phyloP scores from a whole-genome alignment of 176 grass and related monocot species.

The Carex cristatella region DNA sequence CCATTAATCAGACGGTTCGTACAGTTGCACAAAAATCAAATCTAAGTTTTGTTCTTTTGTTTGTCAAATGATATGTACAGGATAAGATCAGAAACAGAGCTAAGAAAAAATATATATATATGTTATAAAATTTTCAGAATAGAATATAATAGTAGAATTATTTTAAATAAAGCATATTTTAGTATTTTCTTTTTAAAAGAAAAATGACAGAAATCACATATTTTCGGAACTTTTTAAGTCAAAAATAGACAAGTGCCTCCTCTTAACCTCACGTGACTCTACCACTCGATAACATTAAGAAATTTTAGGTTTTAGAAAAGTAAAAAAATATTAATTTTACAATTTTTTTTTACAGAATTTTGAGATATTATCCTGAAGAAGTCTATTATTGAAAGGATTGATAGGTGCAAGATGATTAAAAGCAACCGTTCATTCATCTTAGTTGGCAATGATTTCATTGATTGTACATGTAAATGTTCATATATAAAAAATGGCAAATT shows the following conservation, averaged over 20 bases:
- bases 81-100: background rate
- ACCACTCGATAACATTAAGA: background rate
- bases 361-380: background rate
- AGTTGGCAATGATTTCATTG: background rate
- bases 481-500: too few species aligned
- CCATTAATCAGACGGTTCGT: background rate
- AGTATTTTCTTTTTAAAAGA: too few species aligned
- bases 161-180: too few species aligned
- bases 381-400: background rate
- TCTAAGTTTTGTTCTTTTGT: too few species aligned
- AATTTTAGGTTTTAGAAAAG: background rate
- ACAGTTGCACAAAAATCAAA: background rate
- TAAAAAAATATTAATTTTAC: background rate
- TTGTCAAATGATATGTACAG: background rate
- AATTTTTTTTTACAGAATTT: background rate
- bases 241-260: too few species aligned
- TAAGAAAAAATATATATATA: too few species aligned
- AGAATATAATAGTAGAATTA: too few species aligned
- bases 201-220: too few species aligned
- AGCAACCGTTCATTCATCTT: background rate
- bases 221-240: too few species aligned
- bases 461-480: background rate
- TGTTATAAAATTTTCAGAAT: too few species aligned
- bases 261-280: too few species aligned
- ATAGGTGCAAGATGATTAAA: background rate